Evolutionary conservation across 305 asterid genomes (phyloP).

Genomic region (Fraxinus greggii): DNA sequence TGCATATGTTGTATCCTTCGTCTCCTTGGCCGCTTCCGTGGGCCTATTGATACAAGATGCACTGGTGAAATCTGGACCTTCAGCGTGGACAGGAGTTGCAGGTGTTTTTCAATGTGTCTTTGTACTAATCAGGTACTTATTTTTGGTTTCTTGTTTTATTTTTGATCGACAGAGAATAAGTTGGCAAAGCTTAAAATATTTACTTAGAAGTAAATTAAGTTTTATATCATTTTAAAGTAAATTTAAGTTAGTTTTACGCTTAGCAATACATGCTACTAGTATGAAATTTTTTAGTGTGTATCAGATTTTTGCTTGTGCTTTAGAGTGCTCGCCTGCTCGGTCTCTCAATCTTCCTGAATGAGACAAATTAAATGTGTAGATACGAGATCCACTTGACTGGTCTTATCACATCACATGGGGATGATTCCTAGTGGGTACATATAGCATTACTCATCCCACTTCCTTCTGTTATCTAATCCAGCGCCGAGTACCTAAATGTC

Average conservation of each 20-base stretch:
- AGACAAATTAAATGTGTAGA: neutral
- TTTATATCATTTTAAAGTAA: neutral
- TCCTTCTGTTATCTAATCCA: neutral
- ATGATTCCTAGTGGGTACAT: neutral
- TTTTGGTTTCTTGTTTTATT: neutral
- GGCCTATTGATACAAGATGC: constrained; percentile 94
- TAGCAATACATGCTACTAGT: neutral
- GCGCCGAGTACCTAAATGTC: neutral
- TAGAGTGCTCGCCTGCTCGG: neutral
- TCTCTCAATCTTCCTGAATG: neutral
- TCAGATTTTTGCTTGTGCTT: neutral
- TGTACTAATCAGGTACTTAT: constrained; percentile 68
- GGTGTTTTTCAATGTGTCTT: constrained; percentile 93
- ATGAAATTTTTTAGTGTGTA: neutral
- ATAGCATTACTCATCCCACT: neutral
- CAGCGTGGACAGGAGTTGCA: constrained; percentile 97
- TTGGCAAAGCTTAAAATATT: neutral
- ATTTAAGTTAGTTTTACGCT: neutral
- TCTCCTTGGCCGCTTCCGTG: constrained; percentile 95
- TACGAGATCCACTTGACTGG: neutral
- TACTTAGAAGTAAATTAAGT: neutral
- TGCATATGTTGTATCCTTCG: constrained; percentile 93
- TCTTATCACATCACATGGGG: neutral
- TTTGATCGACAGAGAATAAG: neutral
- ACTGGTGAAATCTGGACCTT: constrained; percentile 68